Conservation (phyloP, 2,329 filamentous ascomycete species). For the Penicillium crustosum region DNA sequence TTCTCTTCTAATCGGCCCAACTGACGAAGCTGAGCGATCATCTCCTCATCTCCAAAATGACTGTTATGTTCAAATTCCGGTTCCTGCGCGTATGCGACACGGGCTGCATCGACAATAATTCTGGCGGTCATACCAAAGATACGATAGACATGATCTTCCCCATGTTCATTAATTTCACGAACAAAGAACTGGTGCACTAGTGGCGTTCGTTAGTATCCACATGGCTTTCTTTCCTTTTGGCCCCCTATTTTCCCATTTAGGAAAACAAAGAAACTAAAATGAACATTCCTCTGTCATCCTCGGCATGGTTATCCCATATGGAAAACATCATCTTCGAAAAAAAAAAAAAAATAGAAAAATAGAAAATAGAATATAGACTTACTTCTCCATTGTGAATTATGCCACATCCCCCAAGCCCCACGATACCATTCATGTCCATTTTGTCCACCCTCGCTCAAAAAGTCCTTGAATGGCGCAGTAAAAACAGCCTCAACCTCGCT, state of each 20-base stretch:
- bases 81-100: conserved; percentile 76
- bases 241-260: conserved; percentile 7
- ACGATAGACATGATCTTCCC: conserved; percentile 62
- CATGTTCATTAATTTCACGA: conserved; percentile 46
- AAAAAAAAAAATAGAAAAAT: background rate
- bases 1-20: conserved; percentile 57
- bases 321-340: background rate
- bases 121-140: conserved; percentile 95
- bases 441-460: conserved; percentile 54
- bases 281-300: background rate
- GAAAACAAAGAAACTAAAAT: background rate
- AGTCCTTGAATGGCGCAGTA: conserved; percentile 82
- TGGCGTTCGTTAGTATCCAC: conserved; percentile 22
- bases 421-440: conserved; percentile 70
- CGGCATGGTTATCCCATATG: conserved; percentile 4
- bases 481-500: conserved; percentile 94
- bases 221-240: background rate
- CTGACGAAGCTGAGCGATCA: conserved; percentile 58
- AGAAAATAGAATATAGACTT: conserved; percentile 23
- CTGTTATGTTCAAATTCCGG: conserved; percentile 78
- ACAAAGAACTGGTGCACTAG: conserved; percentile 89
- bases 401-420: conserved; percentile 77
- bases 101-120: conserved; percentile 83
- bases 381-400: conserved; percentile 71
- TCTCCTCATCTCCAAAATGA: conserved; percentile 65